These are phyloP conservation scores for Magnolia changhungtana DNA, from an alignment of 164 flowering plant genomes.

Conservation along the genomic window DNA sequence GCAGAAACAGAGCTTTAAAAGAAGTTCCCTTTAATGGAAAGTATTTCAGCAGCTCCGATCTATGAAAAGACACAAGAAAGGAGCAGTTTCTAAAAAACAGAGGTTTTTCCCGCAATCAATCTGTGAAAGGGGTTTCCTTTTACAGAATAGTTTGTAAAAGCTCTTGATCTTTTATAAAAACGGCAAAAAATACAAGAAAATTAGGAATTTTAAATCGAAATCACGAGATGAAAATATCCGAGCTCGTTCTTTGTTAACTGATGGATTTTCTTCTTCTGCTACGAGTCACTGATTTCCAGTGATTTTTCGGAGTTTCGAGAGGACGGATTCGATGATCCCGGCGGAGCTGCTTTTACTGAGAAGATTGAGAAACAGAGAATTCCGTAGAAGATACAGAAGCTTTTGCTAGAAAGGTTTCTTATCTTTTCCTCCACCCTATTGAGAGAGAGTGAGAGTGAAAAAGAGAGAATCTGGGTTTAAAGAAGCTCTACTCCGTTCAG, in stretches of 20 bases:
- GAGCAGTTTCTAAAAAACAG: not conserved
- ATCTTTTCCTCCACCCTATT: not conserved
- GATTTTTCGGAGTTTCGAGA: not conserved
- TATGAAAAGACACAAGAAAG: not conserved
- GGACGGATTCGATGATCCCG: not conserved
- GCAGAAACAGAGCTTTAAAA: not conserved
- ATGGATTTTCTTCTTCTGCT: not conserved
- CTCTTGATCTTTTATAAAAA: not conserved
- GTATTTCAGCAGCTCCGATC: not conserved
- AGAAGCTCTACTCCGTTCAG: not conserved
- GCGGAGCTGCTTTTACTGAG: too few relatives aligned
- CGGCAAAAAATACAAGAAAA: not conserved
- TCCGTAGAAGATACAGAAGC: not conserved
- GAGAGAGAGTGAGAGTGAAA: not conserved
- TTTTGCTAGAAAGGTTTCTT: not conserved
- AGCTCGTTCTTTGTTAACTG: not conserved
- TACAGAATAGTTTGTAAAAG: not conserved
- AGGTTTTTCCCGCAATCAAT: not conserved
- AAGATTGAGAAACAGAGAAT: not conserved
- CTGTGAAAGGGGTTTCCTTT: not conserved
- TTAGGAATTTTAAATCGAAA: not conserved
- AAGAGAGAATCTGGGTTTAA: not conserved
- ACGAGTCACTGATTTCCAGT: not conserved
- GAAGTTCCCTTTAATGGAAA: not conserved
- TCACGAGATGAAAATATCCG: not conserved